Conservation (phyloP, 371 early-diverging fungal species). For the Rhizopus delemar region DNA sequence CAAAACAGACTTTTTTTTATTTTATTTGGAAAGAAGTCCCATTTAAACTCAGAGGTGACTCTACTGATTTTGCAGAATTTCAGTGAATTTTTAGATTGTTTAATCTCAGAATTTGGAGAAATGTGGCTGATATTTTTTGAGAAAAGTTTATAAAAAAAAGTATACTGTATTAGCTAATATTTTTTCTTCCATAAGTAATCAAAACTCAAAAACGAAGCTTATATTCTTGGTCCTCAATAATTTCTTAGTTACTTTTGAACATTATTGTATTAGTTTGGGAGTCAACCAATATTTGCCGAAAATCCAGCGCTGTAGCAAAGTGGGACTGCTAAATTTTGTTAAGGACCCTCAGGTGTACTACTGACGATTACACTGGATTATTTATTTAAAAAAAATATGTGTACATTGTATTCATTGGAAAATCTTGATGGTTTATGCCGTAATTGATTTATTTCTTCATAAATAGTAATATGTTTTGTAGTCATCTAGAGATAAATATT, state of each 20-base stretch:
- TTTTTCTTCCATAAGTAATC: neutral
- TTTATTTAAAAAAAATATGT: neutral
- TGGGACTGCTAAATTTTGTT: too few species aligned
- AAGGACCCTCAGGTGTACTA: too few species aligned
- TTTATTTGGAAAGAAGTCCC: neutral
- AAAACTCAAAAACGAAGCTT: neutral
- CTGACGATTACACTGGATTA: neutral
- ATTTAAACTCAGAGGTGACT: neutral
- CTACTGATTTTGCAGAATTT: neutral
- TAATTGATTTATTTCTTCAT: too few species aligned
- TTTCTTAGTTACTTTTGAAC: too few species aligned
- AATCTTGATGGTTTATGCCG: too few species aligned
- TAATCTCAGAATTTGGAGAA: too few species aligned
- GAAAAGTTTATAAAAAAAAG: neutral
- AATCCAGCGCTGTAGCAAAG: neutral
- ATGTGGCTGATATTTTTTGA: neutral
- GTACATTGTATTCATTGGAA: neutral
- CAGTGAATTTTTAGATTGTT: too few species aligned
- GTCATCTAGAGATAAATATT: too few species aligned
- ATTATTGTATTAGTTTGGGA: too few species aligned
- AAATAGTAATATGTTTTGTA: too few species aligned
- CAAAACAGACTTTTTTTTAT: too few species aligned
- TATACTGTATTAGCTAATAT: neutral
- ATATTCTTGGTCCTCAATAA: neutral
- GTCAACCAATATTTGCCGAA: neutral